A percentile compares a stretch with the other conserved stretches of the same genome.
Evolutionary conservation across 1,284 basidiomycete species (phyloP).

Genomic region (Coniophora puteana): DNA sequence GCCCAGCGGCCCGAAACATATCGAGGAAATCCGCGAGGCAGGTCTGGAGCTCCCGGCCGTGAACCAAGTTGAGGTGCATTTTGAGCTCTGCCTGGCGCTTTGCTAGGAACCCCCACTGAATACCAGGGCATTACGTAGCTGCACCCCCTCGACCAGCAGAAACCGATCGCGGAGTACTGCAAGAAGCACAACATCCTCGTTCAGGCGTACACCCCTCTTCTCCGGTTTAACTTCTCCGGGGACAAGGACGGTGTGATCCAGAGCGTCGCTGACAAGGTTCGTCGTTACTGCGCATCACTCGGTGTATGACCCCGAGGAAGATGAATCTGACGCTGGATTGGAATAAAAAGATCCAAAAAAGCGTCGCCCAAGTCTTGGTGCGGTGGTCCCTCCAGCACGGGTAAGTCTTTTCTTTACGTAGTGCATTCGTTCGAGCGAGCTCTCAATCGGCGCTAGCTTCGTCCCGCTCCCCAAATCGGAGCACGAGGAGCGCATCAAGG

Average conservation of each 20-base stretch:
- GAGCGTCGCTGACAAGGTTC: too few species aligned
- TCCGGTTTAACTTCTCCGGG: too few species aligned
- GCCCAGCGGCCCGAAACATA: conserved; percentile 39
- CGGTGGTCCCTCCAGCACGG: conserved; percentile 69
- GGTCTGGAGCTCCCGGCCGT: conserved; percentile 42
- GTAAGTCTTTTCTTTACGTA: conserved; percentile 27
- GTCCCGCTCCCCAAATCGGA: conserved; percentile 40
- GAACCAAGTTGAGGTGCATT: conserved; percentile 43
- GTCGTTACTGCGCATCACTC: too few species aligned
- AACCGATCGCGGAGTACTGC: conserved; percentile 43
- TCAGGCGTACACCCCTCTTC: conserved; percentile 53
- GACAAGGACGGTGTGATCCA: too few species aligned
- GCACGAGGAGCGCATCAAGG: conserved; percentile 31
- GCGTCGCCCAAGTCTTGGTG: conserved; percentile 58
- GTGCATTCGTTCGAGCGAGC: background rate
- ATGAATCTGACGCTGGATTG: too few species aligned
- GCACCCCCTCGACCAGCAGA: conserved; percentile 55
- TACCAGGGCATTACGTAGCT: conserved; percentile 24
- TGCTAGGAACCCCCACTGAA: background rate
- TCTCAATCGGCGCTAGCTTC: conserved; percentile 8
- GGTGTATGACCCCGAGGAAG: too few species aligned
- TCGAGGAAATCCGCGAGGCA: conserved; percentile 40
- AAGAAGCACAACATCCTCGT: conserved; percentile 41
- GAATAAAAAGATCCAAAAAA: too few species aligned
- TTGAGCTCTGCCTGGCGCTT: background rate